Conservation (phyloP, 2,329 filamentous ascomycete species). For the Fusarium keratoplasticum region DNA sequence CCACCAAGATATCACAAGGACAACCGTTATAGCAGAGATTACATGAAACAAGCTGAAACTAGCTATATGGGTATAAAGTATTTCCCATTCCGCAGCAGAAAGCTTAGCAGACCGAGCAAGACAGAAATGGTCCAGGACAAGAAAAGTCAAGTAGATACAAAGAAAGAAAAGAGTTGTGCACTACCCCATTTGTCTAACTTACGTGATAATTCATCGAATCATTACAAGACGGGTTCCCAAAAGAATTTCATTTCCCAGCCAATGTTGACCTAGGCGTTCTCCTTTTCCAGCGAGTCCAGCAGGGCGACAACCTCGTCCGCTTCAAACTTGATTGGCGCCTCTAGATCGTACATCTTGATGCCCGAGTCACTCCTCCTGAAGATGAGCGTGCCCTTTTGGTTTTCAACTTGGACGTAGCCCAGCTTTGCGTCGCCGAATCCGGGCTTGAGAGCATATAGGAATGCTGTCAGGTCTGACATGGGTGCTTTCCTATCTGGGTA, state of each 20-base stretch:
- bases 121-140: neutral
- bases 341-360: slow-evolving; percentile 35
- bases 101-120: neutral
- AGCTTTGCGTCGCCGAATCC: slow-evolving; percentile 4
- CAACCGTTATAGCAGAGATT: neutral
- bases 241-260: neutral
- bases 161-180: neutral
- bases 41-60: neutral
- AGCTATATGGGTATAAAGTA: neutral
- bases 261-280: neutral
- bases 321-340: neutral
- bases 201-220: neutral
- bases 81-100: neutral
- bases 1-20: too few relatives aligned
- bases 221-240: neutral
- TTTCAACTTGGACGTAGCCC: slow-evolving; percentile 15
- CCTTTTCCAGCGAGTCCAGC: neutral
- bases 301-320: slow-evolving; percentile 7
- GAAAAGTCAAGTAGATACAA: neutral
- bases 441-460: slow-evolving; percentile 27
- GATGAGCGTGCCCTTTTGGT: slow-evolving; percentile 28
- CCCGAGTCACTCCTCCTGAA: slow-evolving; percentile 24
- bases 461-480: slow-evolving; percentile 40
- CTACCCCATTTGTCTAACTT: neutral
- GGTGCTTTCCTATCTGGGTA: slow-evolving; percentile 26